Evolutionary conservation across 306 rosid genomes (phyloP).

Genomic region (Canavalia ensiformis): DNA sequence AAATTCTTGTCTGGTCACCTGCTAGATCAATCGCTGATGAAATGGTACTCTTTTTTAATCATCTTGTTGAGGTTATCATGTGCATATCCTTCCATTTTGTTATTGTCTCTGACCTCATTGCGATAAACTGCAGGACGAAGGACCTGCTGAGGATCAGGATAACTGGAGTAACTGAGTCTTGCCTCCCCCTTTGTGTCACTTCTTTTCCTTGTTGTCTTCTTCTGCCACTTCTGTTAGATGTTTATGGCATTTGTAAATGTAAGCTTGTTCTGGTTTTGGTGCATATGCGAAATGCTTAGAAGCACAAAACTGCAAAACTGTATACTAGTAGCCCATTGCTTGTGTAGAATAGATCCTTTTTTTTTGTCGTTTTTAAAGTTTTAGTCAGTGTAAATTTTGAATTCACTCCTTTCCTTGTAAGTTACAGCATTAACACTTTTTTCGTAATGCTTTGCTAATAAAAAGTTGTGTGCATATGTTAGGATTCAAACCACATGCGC

Average conservation of each 20-base stretch:
- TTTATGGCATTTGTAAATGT: conserved; percentile 42
- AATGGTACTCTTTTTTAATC: conserved; percentile 57
- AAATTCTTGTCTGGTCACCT: conserved; percentile 93
- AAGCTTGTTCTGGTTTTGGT: conserved; percentile 41
- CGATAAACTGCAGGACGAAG: conserved; percentile 71
- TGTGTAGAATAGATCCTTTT: too few relatives aligned
- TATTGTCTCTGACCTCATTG: conserved; percentile 49
- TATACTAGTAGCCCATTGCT: too few relatives aligned
- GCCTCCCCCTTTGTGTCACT: conserved; percentile 6
- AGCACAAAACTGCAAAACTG: conserved; percentile 15
- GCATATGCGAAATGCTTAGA: conserved; percentile 23
- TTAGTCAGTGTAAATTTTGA: conserved; percentile 30
- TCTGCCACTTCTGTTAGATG: conserved; percentile 1
- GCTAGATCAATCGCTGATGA: conserved; percentile 61
- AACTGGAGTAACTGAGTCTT: conserved; percentile 79
- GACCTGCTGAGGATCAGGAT: conserved; percentile 67
- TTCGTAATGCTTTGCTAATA: conserved; percentile 23
- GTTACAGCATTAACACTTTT: conserved; percentile 35
- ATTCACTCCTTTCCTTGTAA: conserved; percentile 31
- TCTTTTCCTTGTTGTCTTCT: conserved; percentile 1
- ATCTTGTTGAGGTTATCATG: conserved; percentile 25
- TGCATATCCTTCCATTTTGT: conserved; percentile 19
- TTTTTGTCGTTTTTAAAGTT: too few relatives aligned
- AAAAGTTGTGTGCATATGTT: too few relatives aligned
- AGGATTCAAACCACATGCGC: too few relatives aligned